Conservation (phyloP, 768 basidiomycete genomes). For the Lyophyllum semitale region DNA sequence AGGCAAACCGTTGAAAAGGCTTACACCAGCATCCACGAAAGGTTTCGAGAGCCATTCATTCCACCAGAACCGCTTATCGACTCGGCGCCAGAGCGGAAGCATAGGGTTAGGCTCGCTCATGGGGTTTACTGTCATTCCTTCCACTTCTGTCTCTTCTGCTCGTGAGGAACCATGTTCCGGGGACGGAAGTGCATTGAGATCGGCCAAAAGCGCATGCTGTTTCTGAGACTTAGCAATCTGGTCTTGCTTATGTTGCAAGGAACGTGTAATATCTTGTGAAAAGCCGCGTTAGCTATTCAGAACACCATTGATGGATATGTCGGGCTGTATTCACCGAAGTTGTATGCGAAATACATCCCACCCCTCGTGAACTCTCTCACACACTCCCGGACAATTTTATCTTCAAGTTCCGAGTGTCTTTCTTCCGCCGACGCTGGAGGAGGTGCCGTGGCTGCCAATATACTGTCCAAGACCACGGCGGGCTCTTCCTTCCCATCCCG, state of each 20-base stretch:
- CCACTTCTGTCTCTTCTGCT: conserved; percentile 4
- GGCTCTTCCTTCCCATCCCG: conserved; percentile 49
- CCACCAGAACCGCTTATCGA: conserved; percentile 95
- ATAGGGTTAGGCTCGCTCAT: conserved; percentile 73
- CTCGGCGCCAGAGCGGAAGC: conserved; percentile 88
- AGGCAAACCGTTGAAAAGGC: conserved; percentile 20
- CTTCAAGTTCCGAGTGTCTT: conserved; percentile 74
- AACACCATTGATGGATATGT: neutral
- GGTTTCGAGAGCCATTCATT: conserved; percentile 87
- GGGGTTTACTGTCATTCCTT: conserved; percentile 43
- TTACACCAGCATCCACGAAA: conserved; percentile 85
- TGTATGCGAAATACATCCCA: conserved; percentile 89
- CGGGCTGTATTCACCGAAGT: conserved; percentile 59
- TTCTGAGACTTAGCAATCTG: conserved; percentile 56
- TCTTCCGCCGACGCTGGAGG: conserved; percentile 65
- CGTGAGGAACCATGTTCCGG: conserved; percentile 23
- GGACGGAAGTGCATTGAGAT: conserved; percentile 53
- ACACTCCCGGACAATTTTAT: conserved; percentile 80
- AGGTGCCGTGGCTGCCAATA: conserved; percentile 63
- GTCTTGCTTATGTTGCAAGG: conserved; percentile 79
- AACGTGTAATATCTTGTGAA: conserved; percentile 73
- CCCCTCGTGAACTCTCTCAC: conserved; percentile 78
- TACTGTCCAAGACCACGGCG: conserved; percentile 53
- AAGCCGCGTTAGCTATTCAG: neutral
- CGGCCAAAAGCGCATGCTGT: conserved; percentile 59